Evolutionary conservation across 345 rosid genomes (phyloP).

Genomic region (Rhizophora apiculata): DNA sequence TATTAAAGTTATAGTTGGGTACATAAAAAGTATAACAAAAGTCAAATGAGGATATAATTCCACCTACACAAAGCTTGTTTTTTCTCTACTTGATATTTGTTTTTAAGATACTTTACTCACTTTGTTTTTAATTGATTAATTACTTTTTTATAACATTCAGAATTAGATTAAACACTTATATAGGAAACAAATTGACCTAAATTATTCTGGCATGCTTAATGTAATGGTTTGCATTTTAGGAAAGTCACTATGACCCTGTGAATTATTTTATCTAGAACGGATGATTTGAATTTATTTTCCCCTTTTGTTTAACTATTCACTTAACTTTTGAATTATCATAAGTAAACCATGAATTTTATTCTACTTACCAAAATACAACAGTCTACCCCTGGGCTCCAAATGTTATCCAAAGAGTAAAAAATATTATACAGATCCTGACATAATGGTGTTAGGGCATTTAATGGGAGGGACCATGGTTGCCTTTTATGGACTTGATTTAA

Average conservation of each 20-base stretch:
- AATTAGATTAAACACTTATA: conserved; percentile 85
- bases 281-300: neutral
- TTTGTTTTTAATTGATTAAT: neutral
- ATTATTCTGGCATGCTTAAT: conserved; percentile 88
- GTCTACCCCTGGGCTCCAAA: conserved; percentile 63
- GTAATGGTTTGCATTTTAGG: conserved; percentile 64
- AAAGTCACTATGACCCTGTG: neutral
- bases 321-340: conserved; percentile 19
- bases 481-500: conserved; percentile 80
- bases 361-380: conserved; percentile 91
- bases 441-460: conserved; percentile 90
- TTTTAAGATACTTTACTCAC: neutral
- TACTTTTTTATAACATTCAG: conserved; percentile 56
- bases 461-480: conserved; percentile 98
- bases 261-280: neutral
- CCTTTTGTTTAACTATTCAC: neutral
- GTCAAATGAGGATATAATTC: neutral
- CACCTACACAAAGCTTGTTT: neutral
- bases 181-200: conserved; percentile 90
- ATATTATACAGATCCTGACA: conserved; percentile 55
- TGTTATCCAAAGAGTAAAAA: conserved; percentile 56
- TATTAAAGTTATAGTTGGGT: neutral
- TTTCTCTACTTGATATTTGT: neutral
- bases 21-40: neutral
- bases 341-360: conserved; percentile 93